Conservation (phyloP, 31 red algal species). For the Odonthalia washingtoniensis region DNA sequence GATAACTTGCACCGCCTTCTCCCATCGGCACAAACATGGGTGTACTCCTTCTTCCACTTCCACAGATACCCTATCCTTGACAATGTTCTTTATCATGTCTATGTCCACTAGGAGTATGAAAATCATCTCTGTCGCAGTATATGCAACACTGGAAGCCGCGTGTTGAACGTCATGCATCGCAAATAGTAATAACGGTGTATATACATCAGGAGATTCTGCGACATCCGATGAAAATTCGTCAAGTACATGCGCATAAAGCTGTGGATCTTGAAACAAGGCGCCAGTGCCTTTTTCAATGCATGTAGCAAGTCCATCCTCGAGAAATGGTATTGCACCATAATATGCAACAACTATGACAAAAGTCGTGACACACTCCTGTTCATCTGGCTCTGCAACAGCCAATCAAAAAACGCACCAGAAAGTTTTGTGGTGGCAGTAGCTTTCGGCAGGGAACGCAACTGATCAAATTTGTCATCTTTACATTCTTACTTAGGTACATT, state of each 20-base stretch:
- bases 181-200: conserved; percentile 57
- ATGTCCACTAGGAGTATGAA: too few relatives aligned
- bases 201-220: conserved; percentile 70
- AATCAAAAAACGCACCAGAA: conserved; percentile 71
- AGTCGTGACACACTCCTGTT: conserved; percentile 73
- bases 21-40: background rate
- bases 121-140: too few relatives aligned
- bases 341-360: conserved; percentile 65
- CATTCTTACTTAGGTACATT: conserved; percentile 43
- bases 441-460: conserved; percentile 48
- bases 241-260: conserved; percentile 85
- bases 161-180: conserved; percentile 65
- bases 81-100: background rate
- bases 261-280: conserved; percentile 65
- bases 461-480: conserved; percentile 61
- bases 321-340: conserved; percentile 65
- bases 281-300: conserved; percentile 74
- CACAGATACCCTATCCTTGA: background rate
- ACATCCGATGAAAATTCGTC: conserved; percentile 84
- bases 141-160: conserved; percentile 67
- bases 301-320: conserved; percentile 46
- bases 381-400: conserved; percentile 76
- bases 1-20: background rate
- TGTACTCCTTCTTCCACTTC: background rate
- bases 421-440: conserved; percentile 69